Conservation (phyloP, 345 rosid species). For the Anastatica hierochuntica region DNA sequence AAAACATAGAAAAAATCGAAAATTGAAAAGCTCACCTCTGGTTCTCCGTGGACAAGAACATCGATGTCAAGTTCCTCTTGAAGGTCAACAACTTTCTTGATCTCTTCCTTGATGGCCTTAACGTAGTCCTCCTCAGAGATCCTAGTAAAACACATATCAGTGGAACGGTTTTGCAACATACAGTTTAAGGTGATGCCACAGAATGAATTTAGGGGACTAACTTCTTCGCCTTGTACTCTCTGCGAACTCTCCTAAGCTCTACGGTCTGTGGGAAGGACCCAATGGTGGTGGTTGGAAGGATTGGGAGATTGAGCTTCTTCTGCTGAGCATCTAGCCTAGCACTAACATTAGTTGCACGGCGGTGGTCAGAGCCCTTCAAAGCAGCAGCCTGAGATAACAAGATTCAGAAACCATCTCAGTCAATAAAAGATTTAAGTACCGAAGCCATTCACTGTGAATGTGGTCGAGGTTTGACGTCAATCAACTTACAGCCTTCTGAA, state of each 20-base stretch:
- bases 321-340: conserved; percentile 90
- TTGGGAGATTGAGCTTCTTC: conserved; percentile 92
- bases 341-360: conserved; percentile 79
- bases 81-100: conserved; percentile 82
- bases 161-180: conserved; percentile 1
- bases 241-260: conserved; percentile 96
- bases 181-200: not conserved
- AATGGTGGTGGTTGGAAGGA: conserved; percentile 94
- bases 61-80: conserved; percentile 96
- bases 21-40: conserved; percentile 51
- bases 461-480: conserved; percentile 2
- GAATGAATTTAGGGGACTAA: conserved; percentile 19
- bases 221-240: conserved; percentile 98
- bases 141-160: conserved; percentile 29
- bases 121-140: conserved; percentile 81
- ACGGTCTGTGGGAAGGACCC: conserved; percentile 98
- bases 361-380: conserved; percentile 88
- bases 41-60: conserved; percentile 98
- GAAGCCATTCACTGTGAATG: not conserved
- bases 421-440: not conserved
- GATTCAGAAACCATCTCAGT: not conserved
- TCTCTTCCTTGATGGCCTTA: conserved; percentile 85
- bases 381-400: conserved; percentile 72
- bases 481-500: conserved; percentile 95
- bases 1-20: not conserved